Evolutionary conservation across 805 yeast genomes (phyloP).

Genomic region (Pichia kluyveri): DNA sequence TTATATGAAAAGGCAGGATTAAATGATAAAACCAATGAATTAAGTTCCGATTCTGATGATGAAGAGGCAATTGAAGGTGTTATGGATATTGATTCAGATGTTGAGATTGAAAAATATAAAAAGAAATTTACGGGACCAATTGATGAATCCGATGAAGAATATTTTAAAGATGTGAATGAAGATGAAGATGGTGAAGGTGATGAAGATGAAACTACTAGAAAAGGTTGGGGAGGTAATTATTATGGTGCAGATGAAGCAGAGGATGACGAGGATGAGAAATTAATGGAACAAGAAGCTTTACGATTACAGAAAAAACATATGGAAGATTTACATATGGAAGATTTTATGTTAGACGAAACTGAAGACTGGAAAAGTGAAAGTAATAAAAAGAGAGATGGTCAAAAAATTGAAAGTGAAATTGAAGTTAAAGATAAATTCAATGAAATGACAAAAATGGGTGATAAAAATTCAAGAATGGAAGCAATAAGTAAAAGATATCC

Average conservation of each 20-base stretch:
- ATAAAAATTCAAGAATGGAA: conserved; percentile 35
- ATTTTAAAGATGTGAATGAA: conserved; percentile 29
- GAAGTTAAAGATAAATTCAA: conserved; percentile 37
- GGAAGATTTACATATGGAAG: conserved; percentile 66
- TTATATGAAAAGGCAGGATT: conserved; percentile 50
- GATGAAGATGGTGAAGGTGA: conserved; percentile 23
- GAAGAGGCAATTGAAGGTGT: conserved; percentile 28
- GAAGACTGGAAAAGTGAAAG: conserved; percentile 65
- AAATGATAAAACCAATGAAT: conserved; percentile 27
- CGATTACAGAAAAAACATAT: conserved; percentile 77
- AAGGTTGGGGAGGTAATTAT: conserved; percentile 41
- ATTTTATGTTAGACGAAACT: conserved; percentile 68
- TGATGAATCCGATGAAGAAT: conserved; percentile 40
- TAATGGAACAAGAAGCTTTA: conserved; percentile 80
- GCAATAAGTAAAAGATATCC: conserved; percentile 62
- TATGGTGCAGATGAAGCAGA: conserved; percentile 59
- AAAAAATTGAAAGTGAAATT: conserved; percentile 32
- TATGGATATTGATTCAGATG: conserved; percentile 24
- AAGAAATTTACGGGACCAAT: conserved; percentile 32
- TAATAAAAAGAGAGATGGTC: conserved; percentile 13
- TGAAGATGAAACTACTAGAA: conserved; percentile 25
- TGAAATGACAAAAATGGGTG: conserved; percentile 19
- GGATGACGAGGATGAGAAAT: conserved; percentile 70
- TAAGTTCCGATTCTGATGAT: conserved; percentile 21
- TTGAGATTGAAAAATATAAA: conserved; percentile 26